Base-by-base conservation (phyloP, 345 rosid genomes). In the Mangifera indica region DNA sequence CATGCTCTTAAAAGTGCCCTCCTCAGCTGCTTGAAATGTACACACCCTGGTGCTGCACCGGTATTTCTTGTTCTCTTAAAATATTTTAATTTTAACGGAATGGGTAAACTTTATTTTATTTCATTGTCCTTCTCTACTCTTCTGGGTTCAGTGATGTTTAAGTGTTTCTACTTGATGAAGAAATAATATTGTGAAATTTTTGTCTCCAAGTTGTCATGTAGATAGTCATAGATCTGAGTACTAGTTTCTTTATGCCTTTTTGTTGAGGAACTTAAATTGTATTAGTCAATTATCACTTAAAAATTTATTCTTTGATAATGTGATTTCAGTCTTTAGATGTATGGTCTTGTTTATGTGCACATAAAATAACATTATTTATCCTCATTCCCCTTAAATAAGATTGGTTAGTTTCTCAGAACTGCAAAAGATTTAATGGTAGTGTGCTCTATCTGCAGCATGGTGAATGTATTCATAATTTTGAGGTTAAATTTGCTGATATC, bases 31-130 rank as follows among this genome's bases (percentile, higher is more conserved):
- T 84, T 87, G 85, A 86, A 86, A 73, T 90, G 98, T 78, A 88
- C 89, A 54, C 92, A 95, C 80, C 97, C 91, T 15, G 93, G 91
- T 81, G 96, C 97, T 77, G 91, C 93, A 74, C 97, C 96, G 96
- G 99, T 95, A 92, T 82, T 79, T 72, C 61, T 79, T 81, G 70
- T 21, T 20, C 55, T 29, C 55, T 63, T 37, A 6, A 63, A 58
- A 45, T 60, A 17, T 55, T 10, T 62, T 63, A 25, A 53, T 60
- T 67, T 32, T 37, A 57, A 52, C 54, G 0, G 29, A 44, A 29
- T 73, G 65, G 22, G 24, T 51, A 24, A 20, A 63, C 18, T 3
- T 62, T 62, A 60, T 22, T 49, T 53, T 44, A 25, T 46, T 8
- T 6, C 18, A 21, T 46, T 52, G 40, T 67, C 29, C 51, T 37